Percentiles rank a stretch among this genome's conserved stretches.
These are phyloP conservation scores for Penicillium steckii DNA, from an alignment of 495 filamentous ascomycete genomes.

Conservation along the genomic window DNA sequence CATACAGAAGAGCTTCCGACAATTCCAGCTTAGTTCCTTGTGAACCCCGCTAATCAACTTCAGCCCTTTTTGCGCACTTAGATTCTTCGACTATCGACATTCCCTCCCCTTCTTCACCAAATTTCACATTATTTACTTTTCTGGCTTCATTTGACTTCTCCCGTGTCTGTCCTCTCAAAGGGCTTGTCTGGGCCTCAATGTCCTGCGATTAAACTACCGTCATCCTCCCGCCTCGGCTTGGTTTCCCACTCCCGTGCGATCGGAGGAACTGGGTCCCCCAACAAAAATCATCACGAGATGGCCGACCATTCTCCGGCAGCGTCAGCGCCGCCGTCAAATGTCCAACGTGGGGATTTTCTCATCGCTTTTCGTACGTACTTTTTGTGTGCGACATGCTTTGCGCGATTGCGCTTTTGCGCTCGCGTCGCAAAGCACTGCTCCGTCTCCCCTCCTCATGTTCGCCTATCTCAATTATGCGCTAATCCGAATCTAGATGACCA, in stretches of 20 bases:
- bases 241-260: slow-evolving; percentile 7
- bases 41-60: slow-evolving; percentile 20
- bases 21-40: slow-evolving; percentile 3
- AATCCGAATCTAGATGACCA: slow-evolving; percentile 67
- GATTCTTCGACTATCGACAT: slow-evolving; percentile 28
- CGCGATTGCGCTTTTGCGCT: slow-evolving; percentile 6
- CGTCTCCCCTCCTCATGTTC: slow-evolving; percentile 3
- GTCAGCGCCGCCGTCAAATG: slow-evolving; percentile 34
- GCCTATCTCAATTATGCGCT: slow-evolving; percentile 7
- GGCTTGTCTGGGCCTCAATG: slow-evolving; percentile 29
- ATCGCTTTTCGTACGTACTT: slow-evolving; percentile 74
- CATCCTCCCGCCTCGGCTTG: slow-evolving; percentile 4
- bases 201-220: slow-evolving; percentile 20
- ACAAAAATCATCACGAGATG: slow-evolving; percentile 26
- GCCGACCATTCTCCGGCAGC: slow-evolving; percentile 23
- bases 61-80: slow-evolving; percentile 8
- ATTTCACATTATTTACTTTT: slow-evolving; percentile 19
- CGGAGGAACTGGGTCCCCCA: slow-evolving; percentile 8
- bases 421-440: not conserved
- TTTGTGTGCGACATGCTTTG: slow-evolving; percentile 7
- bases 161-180: slow-evolving; percentile 17
- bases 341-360: slow-evolving; percentile 66
- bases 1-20: not conserved
- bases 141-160: slow-evolving; percentile 3
- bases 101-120: slow-evolving; percentile 22